Percentiles rank a stretch among this genome's conserved stretches.
Evolutionary conservation across 257 asterid genomes (phyloP).

Genomic region (Rauvolfia tetraphylla): DNA sequence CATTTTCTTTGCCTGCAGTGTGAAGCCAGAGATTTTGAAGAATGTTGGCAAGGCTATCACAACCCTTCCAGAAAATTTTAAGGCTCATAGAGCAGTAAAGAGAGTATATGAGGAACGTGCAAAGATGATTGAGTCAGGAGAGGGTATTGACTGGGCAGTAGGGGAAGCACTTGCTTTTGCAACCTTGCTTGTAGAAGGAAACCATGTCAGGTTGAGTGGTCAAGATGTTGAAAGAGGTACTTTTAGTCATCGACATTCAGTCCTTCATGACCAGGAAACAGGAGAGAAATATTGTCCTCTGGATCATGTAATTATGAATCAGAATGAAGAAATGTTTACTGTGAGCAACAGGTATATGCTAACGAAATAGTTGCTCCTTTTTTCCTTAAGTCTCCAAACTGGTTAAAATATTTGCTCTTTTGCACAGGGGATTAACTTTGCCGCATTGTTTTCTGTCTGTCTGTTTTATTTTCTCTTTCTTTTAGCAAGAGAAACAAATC

Average conservation of each 20-base stretch:
- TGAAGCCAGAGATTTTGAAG: conserved; percentile 87
- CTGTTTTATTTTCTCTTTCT: background rate
- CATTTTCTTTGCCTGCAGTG: conserved; percentile 42
- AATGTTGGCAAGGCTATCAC: conserved; percentile 88
- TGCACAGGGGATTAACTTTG: background rate
- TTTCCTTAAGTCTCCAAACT: background rate
- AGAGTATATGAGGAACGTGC: conserved; percentile 82
- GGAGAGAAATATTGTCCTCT: conserved; percentile 84
- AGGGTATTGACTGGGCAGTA: conserved; percentile 97
- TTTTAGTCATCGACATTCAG: conserved; percentile 94
- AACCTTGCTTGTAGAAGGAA: conserved; percentile 88
- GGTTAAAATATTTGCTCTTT: background rate
- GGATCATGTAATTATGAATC: conserved; percentile 83
- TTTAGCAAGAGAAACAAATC: background rate
- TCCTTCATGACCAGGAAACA: conserved; percentile 91
- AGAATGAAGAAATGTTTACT: conserved; percentile 94
- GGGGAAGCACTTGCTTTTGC: conserved; percentile 99
- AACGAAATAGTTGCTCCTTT: conserved; percentile 7
- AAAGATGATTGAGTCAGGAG: conserved; percentile 91
- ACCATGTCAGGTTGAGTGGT: conserved; percentile 98
- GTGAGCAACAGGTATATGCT: conserved; percentile 86
- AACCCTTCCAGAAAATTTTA: conserved; percentile 69
- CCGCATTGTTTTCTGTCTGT: background rate
- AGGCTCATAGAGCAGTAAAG: conserved; percentile 82
- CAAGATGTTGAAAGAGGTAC: conserved; percentile 99